These are phyloP conservation scores for Jatropha podagrica DNA, from an alignment of 441 rosid species.

Conservation along the genomic window DNA sequence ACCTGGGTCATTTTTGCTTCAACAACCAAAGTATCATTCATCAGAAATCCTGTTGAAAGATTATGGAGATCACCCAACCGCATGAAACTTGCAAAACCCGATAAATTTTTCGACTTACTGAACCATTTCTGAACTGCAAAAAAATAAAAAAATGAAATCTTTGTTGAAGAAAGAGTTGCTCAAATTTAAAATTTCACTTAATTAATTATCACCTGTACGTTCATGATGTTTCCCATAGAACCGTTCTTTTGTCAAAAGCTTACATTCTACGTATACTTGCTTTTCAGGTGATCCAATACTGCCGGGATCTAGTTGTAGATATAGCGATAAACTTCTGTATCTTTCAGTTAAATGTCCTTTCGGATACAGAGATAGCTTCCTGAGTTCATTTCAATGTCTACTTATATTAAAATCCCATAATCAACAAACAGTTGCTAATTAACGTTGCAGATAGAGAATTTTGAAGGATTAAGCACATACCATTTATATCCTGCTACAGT, in stretches of 20 bases:
- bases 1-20: constrained; percentile 14
- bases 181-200: no score
- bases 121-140: neutral
- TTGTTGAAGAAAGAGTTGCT: neutral
- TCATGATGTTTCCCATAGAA: constrained; percentile 1
- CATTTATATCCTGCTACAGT: constrained; percentile 11
- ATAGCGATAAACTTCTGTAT: constrained; percentile 9
- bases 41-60: constrained; percentile 21
- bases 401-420: neutral
- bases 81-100: constrained; percentile 2
- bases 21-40: constrained; percentile 19
- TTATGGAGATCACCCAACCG: constrained; percentile 11
- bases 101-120: accelerated
- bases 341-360: constrained; percentile 1
- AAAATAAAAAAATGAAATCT: no score
- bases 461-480: constrained; percentile 4
- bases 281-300: neutral
- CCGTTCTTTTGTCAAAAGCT: constrained; percentile 10
- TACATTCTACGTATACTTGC: constrained; percentile 7
- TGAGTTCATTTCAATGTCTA: neutral
- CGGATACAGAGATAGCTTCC: constrained; percentile 13
- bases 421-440: no score
- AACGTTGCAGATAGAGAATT: no score
- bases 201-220: neutral
- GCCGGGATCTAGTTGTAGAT: neutral